These are phyloP conservation scores for Jasminum sambac DNA, from an alignment of 257 asterid species.

Conservation along the genomic window DNA sequence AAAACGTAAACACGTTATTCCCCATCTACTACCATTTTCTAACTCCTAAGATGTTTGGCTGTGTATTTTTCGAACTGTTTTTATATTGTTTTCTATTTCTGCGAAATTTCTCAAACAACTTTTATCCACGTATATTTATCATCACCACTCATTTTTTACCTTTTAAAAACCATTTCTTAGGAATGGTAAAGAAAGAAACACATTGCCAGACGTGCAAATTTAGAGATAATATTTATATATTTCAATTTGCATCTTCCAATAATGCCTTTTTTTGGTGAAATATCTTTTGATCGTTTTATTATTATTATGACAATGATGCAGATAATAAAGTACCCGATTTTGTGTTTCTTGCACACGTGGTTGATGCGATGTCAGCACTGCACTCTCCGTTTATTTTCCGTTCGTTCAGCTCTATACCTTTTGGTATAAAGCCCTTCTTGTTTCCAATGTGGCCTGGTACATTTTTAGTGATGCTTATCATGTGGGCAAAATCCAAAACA, in stretches of 20 bases:
- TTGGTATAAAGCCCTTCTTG: constrained; percentile 57
- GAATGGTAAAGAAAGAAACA: no score
- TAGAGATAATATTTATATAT: background rate
- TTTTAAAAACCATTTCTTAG: no score
- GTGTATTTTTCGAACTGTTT: no score
- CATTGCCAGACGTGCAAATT: no score
- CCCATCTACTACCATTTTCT: background rate
- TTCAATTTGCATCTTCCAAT: background rate
- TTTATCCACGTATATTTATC: no score
- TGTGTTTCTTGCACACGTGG: constrained; percentile 87
- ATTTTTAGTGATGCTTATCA: constrained; percentile 53
- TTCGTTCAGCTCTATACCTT: constrained; percentile 81
- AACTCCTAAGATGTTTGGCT: background rate
- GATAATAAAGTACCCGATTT: constrained; percentile 80
- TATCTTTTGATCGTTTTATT: background rate
- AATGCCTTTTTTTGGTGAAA: background rate
- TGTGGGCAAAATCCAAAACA: constrained; percentile 90
- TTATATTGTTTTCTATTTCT: no score
- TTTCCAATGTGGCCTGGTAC: constrained; percentile 74
- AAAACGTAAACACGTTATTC: background rate
- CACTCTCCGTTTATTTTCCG: constrained; percentile 74
- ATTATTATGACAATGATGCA: constrained; percentile 29
- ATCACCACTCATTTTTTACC: no score
- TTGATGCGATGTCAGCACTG: constrained; percentile 73
- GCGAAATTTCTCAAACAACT: no score